Evolutionary conservation across 1,284 basidiomycete species (phyloP).

Genomic region (Paramarasmius palmivorus): DNA sequence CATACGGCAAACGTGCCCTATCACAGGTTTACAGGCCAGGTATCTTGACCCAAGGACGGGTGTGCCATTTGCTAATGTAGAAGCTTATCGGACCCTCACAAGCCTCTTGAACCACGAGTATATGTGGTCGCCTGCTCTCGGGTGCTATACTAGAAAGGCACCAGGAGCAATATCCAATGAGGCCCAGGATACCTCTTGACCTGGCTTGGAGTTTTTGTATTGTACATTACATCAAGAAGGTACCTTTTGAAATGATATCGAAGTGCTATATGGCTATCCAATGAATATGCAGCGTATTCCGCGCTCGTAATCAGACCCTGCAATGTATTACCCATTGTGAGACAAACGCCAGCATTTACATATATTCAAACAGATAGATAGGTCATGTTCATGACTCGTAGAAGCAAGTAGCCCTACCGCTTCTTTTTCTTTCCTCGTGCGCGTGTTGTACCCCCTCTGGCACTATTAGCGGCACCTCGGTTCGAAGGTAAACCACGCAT

Average conservation of each 20-base stretch:
- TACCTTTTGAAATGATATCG: no score
- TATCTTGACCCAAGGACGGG: constrained; percentile 79
- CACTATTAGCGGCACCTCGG: not conserved
- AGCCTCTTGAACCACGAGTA: constrained; percentile 62
- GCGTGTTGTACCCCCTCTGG: constrained; percentile 1
- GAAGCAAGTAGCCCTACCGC: not conserved
- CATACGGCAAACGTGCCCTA: constrained; percentile 58
- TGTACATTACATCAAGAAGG: no score
- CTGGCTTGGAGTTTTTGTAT: no score
- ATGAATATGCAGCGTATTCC: no score
- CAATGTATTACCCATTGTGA: no score
- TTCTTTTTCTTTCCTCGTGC: constrained; percentile 3
- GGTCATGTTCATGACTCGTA: not conserved
- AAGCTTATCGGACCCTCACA: constrained; percentile 65
- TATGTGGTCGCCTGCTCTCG: constrained; percentile 59
- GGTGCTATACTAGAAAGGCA: constrained; percentile 28
- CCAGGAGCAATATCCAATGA: not conserved
- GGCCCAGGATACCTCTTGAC: not conserved
- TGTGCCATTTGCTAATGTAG: constrained; percentile 71
- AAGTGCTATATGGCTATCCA: no score
- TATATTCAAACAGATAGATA: no score
- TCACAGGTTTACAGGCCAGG: constrained; percentile 63
- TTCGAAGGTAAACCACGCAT: constrained; percentile 7
- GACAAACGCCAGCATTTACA: no score
- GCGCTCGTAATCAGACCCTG: no score